Evolutionary conservation across 306 rosid genomes (phyloP), one percentile per base, ranked within the genome.

Genomic region (Gillenia trifoliata): DNA sequence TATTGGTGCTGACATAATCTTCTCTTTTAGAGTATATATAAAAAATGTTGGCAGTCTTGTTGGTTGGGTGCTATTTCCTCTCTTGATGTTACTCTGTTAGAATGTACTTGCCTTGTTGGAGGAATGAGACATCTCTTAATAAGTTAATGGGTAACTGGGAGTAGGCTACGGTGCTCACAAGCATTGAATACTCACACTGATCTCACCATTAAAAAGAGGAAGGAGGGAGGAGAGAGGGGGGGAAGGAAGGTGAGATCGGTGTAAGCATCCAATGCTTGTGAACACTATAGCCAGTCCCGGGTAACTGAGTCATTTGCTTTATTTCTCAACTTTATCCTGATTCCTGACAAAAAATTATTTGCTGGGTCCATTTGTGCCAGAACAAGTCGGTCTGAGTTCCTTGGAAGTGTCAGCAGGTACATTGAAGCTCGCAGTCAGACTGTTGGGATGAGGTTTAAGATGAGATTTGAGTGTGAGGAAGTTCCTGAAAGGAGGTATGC

Each of bases 401-500:
- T 93, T 85, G 96, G 91, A 52, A 89, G 94, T 78, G 74, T 93
- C 81, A 93, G 91, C 88, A 91, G 89, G 85, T 89, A 91, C 84
- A 92, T 93, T 75, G 98, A 93, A 86, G 97, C 98, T 74, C 83
- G 64, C 80, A 89, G 76, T 86, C 94, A 89, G 72, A 91, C 97
- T 59, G 97, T 93, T 76, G 98, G 98, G 62, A 93, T 91, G 98
- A 90, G 98, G 87, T 93, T 93, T 82, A 91, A 87, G 81, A 93
- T 93, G 98, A 89, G 98, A 79, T 93, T 93, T 52, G 98, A 93
- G 89, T 97, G 97, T 6, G 98, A 93, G 83, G 98, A 93, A 79
- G 97, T 91, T 68, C 98, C 98, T 76, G 97, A 93, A 81, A 90
- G 98, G 86, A 93, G 98, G 98, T 93, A 84, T 31, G 60, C 23